Base-by-base conservation (phyloP, 805 yeast genomes). In the Candida odintsovae region DNA sequence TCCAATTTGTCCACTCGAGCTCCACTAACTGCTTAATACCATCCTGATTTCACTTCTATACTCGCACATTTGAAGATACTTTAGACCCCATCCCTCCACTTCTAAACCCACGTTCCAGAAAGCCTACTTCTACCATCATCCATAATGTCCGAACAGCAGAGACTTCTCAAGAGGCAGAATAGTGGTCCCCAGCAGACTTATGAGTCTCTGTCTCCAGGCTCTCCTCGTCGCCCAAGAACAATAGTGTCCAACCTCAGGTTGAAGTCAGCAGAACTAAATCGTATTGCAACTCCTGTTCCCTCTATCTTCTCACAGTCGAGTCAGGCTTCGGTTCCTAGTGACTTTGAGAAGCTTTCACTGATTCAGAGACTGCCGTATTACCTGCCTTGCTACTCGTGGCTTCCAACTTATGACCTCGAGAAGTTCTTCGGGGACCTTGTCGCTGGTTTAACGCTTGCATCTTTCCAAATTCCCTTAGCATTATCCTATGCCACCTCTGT, bases 401-500 rank as follows among this genome's bases (percentile, higher is more conserved):
- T 82, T n/a, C 75, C 77, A 6, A 56, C 72, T 8, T 86, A 86
- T 51, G 56, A 56, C 1, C 13, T 47, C 15, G 44, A 55, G 1
- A 65, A 64, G 41, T 56, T 82, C 38, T 21, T 77, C 3, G 74
- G 80, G 19, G 99, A 92, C 59, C 58, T 86, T 9, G 65, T 84
- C 16, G 95, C 97, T 2, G 98, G 99, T 0, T 57, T 89, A 5
- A 82, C 97, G 0, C 64, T 90, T 31, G 97, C 96, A 0, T 83
- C 94, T 5, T 92, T 90, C 65, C 97, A 90, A 62, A 80, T 92
- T 42, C 98, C 99, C 1, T 69, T 92, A 45, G 84, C 90, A 50
- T 53, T 71, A 42, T 71, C 76, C 0, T 85, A 85, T 58, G 94
- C 96, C 4, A 82, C 88, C 0, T 82, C 95, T 0, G 71, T 90